Percentiles rank a stretch among this genome's conserved stretches.
phyloP scores from a whole-genome alignment of 352 stramenopile genomes.

The Blastocystis sp. region DNA sequence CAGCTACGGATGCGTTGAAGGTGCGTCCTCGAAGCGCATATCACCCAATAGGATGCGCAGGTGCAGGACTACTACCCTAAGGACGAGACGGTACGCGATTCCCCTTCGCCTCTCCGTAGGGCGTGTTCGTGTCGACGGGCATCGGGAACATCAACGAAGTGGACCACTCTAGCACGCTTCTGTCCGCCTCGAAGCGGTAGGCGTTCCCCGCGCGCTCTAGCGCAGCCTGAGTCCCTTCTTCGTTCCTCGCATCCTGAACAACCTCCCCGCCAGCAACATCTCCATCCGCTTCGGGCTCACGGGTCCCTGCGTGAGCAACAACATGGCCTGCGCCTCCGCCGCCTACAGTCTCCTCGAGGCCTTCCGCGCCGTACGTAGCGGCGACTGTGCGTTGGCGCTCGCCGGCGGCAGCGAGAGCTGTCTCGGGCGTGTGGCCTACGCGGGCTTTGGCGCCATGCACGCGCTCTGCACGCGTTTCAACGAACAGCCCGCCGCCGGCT shows the following conservation, averaged over 20 bases:
- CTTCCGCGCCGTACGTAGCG: conserved; percentile 69
- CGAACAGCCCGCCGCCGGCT: conserved; percentile 74
- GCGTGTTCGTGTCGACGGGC: conserved; percentile 72
- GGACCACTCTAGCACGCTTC: neutral
- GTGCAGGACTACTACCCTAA: conserved; percentile 57
- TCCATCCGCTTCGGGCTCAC: conserved; percentile 78
- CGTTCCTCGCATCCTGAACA: conserved; percentile 80
- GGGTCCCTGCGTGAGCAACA: conserved; percentile 88
- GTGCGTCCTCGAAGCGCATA: conserved; percentile 67
- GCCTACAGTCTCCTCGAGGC: conserved; percentile 88
- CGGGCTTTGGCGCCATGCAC: conserved; percentile 84
- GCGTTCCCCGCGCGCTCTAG: neutral
- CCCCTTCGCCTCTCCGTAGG: conserved; percentile 59
- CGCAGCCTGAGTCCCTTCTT: conserved; percentile 70
- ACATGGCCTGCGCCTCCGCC: conserved; percentile 88
- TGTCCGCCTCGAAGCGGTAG: neutral
- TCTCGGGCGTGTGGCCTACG: conserved; percentile 81
- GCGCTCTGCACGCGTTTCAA: conserved; percentile 87
- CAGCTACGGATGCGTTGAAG: conserved; percentile 70
- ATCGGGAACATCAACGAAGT: conserved; percentile 76
- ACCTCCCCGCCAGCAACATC: conserved; percentile 78
- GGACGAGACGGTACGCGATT: neutral
- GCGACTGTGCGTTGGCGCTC: conserved; percentile 64
- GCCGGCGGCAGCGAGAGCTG: conserved; percentile 83
- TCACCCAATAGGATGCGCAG: conserved; percentile 65